phyloP scores from a whole-genome alignment of 768 basidiomycete genomes.

The Amanita inopinata region DNA sequence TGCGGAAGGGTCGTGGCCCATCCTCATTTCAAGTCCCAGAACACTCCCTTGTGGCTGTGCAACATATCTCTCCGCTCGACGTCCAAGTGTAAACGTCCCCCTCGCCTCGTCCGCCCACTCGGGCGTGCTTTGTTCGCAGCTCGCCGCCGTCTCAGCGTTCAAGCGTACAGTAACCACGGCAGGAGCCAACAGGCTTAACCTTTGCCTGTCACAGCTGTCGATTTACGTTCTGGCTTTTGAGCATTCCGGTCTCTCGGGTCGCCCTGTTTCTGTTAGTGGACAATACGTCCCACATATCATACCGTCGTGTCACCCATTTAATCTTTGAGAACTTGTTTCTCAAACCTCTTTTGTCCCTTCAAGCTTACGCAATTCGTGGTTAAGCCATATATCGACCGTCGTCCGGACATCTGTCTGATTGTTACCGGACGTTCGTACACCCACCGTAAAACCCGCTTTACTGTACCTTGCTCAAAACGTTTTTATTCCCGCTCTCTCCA shows the following conservation, averaged over 20 bases:
- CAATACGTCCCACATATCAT: conserved; percentile 13
- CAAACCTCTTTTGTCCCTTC: conserved; percentile 11
- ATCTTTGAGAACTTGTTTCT: conserved; percentile 13
- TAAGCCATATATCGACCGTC: neutral
- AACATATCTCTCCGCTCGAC: neutral
- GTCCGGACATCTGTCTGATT: conserved; percentile 1
- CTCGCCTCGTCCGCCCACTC: no score
- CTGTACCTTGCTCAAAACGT: conserved; percentile 10
- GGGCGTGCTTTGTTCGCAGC: no score
- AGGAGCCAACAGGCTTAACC: no score
- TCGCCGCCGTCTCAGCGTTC: no score
- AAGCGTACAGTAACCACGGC: no score
- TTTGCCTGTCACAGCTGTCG: conserved; percentile 7
- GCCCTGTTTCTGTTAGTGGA: conserved; percentile 17
- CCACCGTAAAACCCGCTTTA: conserved; percentile 11
- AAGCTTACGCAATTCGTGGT: conserved; percentile 9
- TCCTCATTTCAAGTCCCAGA: no score
- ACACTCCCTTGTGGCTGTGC: neutral
- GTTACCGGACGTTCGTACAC: conserved; percentile 8
- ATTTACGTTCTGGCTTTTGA: conserved; percentile 20
- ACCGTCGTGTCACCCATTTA: neutral
- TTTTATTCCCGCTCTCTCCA: conserved; percentile 11
- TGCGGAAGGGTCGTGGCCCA: no score
- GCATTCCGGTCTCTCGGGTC: conserved; percentile 35
- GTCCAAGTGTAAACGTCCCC: no score